Base-by-base conservation (phyloP, 306 rosid species). In the Dryas drummondii region DNA sequence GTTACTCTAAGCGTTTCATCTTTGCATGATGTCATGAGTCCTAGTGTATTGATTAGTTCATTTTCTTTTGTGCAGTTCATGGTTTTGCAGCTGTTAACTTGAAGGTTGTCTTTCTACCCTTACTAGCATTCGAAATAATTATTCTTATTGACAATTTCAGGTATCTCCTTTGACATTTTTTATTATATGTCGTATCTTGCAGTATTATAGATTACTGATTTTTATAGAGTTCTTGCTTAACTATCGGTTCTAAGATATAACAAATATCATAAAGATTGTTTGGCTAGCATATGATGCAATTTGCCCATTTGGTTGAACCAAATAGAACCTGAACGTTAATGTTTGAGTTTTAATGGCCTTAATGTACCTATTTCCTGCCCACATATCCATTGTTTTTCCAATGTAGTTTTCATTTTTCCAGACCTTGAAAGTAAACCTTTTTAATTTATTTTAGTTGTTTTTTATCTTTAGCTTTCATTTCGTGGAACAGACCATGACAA, bases 71-170 rank as follows among this genome's bases (percentile, higher is more conserved):
- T 72, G 72, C 99, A 96, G 99, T 78, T 77, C 73, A 57, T 63
- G 89, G 88, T 76, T 79, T 81, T 80, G 82, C 91, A 63, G 99
- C 90, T 53, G 91, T 96, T 72, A 85, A 78, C 77, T 84, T 96
- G 86, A 92, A 88, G 91, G 87, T 91, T 73, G 99, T 89, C 81
- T 90, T 90, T 88, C 92, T 92, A 76, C 99, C 99, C 83, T 83
- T 96, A 76, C 79, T 96, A 84, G 89, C 90, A 64, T 93, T 96
- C 76, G 98, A 96, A 88, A 66, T 85, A 80, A 81, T 87, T 82
- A 90, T 91, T 84, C 87, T 96, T 45, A 80, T 86, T 53, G 94
- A 96, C 89, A 96, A 96, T 87, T 92, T 96, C 97, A 92, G 99
- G 99, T 96, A 87, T 68, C 67, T 75, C 64, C 56, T 79, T 78